Evolutionary conservation across 2,329 filamentous ascomycete genomes (phyloP), one percentile per base, ranked within the genome.

Genomic region (Fusarium neocosmosporiellum): DNA sequence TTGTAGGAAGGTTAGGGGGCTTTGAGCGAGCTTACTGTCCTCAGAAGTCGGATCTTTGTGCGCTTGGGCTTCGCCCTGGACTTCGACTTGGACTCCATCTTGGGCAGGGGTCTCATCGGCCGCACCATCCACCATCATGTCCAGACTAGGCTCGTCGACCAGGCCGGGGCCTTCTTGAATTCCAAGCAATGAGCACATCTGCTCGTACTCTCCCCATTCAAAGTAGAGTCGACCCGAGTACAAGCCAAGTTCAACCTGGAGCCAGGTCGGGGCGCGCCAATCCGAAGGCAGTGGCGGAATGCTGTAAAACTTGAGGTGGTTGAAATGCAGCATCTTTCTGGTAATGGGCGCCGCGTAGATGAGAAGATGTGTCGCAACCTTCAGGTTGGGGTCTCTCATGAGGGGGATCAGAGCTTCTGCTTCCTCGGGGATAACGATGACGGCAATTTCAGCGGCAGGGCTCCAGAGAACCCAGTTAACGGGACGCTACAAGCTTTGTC

Each of bases 381-480:
- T 48, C 1, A 59, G 27, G 13, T 53, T 58, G 4, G 39, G 61
- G 3, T 72, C 70, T 6, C 78, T 77, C 20, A 91, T 71, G 1
- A 85, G 68, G 0, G 84, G 83, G 5, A 92, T 83, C 0, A 92
- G 67, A 0, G 73, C 57, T 60, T 93, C 88, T 0, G 87, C 89
- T 77, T 93, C 91, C 71, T 93, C 90, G 0, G 89, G 88, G 24
- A 88, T 88, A 7, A 93, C 77, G 2, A 92, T 77, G 0, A 93
- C 70, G 0, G 86, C 90, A 0, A 82, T 85, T 8, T 87, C 77
- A 0, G 80, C 80, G 1, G 77, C n/a, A 0, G 72, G 74, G 63
- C 86, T 88, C 85, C 86, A 91, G 0, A 93, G 76, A 2, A 93
- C 74, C 90, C 89, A 93, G 29, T 89, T 87, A 0, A 91, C 86